Evolutionary conservation across 345 rosid genomes (phyloP).

Genomic region (Lepidium sativum): DNA sequence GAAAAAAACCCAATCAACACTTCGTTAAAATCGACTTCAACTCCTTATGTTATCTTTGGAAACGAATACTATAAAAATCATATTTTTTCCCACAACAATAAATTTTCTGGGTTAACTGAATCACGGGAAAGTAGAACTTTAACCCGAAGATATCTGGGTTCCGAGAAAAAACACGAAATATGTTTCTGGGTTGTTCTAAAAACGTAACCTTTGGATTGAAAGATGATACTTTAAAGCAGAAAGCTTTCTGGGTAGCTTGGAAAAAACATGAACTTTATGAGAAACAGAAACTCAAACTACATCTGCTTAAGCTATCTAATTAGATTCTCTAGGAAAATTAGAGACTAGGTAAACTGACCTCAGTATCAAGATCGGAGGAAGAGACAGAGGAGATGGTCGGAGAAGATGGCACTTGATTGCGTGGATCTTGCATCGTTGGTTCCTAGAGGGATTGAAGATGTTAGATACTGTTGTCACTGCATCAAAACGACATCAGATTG

Average conservation of each 20-base stretch:
- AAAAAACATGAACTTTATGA: not conserved
- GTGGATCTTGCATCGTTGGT: slow-evolving; percentile 43
- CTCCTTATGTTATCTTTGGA: not conserved
- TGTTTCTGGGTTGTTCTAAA: not conserved
- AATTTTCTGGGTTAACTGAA: not conserved
- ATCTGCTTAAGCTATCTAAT: not conserved
- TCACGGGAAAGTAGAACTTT: not conserved
- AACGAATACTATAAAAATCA: not conserved
- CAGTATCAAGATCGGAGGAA: slow-evolving; percentile 95
- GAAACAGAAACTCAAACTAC: not conserved
- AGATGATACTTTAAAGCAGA: not conserved
- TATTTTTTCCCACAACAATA: no score
- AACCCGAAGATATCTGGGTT: not conserved
- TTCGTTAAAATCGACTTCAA: not conserved
- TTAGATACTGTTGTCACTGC: not conserved
- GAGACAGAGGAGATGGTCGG: slow-evolving; percentile 75
- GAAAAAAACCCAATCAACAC: not conserved
- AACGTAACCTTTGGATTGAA: not conserved
- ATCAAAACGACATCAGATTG: slow-evolving; percentile 1
- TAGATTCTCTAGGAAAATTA: not conserved
- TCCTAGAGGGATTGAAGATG: not conserved
- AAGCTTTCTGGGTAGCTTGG: not conserved
- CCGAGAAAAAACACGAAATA: not conserved
- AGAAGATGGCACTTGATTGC: slow-evolving; percentile 41
- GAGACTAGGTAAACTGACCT: slow-evolving; percentile 35